Evolutionary conservation across 2,329 filamentous ascomycete species (phyloP), one percentile per base, ranked within the genome.

Genomic region (Clarireedia homoeocarpa): DNA sequence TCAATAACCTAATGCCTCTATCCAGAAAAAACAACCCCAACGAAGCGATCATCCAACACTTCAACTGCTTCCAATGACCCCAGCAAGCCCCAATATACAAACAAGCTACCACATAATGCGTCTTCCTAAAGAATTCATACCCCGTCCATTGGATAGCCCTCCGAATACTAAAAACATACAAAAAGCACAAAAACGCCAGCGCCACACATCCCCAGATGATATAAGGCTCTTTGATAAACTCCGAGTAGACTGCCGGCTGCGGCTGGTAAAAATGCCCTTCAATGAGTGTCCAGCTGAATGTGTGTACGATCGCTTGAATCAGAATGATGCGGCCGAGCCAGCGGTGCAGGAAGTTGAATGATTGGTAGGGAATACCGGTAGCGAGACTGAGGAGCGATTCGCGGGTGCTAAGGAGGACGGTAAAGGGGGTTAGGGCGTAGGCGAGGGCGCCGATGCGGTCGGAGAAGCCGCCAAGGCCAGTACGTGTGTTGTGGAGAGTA

Each of bases 291-390:
- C 87, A 91, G 53, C 76, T 79, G 26, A 91, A 77, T 1, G 86
- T 89, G 67, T 91, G 88, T 1, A 91, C 69, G 9, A 76, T 71
- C 2, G 81, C 79, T 66, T 91, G 87, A 0, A 81, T 67, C 53
- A 88, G 80, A 60, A 91, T 89, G 64, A 91, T 76, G 59, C 86
- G 85, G 6, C 88, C 87, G 0, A 85, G 73, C 87, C 87, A 91
- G 34, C 86, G 83, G 68, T 90, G 87, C 20, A 91, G 72, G 66
- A 91, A 91, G 70, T 87, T 85, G 76, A 91, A 89, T 64, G 80
- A 82, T 62, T 90, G 86, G 65, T 89, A 89, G 0, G 88, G 86
- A 0, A 91, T 75, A 1, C 88, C 87, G 0, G 86, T 91, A 49
- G 89, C 69, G 14, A 87, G 67, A 0, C 83, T 86, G 4, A 91